Conservation (phyloP, 495 filamentous ascomycete genomes). For the Aspergillus hancockii region DNA sequence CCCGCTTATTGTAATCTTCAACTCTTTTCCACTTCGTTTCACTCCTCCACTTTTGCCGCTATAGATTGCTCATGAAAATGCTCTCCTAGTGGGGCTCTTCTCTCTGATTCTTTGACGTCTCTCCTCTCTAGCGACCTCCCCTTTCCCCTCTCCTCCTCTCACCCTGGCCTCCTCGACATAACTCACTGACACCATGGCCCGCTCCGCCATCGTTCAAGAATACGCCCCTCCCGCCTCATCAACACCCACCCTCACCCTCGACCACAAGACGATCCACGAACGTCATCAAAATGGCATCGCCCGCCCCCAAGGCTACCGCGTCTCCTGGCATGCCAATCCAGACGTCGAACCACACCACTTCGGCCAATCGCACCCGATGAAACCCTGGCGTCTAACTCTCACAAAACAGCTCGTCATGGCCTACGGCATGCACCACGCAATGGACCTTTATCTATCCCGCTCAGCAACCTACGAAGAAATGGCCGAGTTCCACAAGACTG, state of each 20-base stretch:
- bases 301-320: constrained; percentile 78
- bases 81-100: not conserved
- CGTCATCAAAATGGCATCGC: constrained; percentile 73
- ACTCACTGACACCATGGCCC: constrained; percentile 36
- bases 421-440: constrained; percentile 93
- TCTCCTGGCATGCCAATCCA: constrained; percentile 98
- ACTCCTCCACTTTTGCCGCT: constrained; percentile 10
- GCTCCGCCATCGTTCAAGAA: constrained; percentile 67
- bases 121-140: not conserved
- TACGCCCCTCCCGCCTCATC: constrained; percentile 60
- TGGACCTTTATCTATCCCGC: constrained; percentile 87
- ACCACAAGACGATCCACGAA: constrained; percentile 64
- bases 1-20: not conserved
- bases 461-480: constrained; percentile 86
- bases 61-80: constrained; percentile 11
- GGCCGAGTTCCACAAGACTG: constrained; percentile 78
- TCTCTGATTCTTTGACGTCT: not conserved
- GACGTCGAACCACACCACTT: constrained; percentile 96
- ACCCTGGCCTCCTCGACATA: not conserved
- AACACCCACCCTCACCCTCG: constrained; percentile 59
- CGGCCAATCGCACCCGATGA: constrained; percentile 95
- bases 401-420: constrained; percentile 91
- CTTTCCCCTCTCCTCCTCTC: not conserved
- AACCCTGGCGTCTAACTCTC: constrained; percentile 93
- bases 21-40: not conserved